Conservation (phyloP, 129 eudicot species). For the Flaveria trinervia region DNA sequence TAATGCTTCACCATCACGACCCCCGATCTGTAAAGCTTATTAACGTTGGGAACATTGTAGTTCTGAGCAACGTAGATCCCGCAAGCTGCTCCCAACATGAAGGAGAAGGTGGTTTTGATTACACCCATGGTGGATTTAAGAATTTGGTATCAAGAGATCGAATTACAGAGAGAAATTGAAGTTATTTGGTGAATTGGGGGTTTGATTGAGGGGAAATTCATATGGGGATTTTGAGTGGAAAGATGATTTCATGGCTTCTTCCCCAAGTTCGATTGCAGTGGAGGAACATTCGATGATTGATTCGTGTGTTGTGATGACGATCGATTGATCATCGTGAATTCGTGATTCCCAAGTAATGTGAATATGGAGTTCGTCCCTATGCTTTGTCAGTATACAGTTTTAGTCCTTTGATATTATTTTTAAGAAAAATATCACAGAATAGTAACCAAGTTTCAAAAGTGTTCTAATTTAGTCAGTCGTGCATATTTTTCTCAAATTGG, state of each 20-base stretch:
- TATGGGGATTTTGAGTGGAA: not conserved
- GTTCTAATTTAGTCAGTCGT: too few species aligned
- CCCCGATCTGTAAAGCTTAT: constrained; percentile 31
- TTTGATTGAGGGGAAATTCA: not conserved
- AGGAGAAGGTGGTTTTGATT: constrained; percentile 37
- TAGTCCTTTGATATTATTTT: constrained; percentile 1
- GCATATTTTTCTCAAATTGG: too few species aligned
- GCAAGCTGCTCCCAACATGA: constrained; percentile 49
- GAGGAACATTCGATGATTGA: not conserved
- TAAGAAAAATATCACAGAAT: too few species aligned
- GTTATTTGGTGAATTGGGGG: not conserved
- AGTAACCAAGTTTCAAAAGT: too few species aligned
- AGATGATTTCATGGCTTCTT: constrained; percentile 31
- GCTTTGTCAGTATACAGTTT: not conserved
- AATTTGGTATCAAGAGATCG: too few species aligned
- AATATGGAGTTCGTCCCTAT: not conserved
- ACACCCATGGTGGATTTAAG: constrained; percentile 43
- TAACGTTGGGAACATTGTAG: constrained; percentile 46
- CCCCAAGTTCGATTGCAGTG: constrained; percentile 40
- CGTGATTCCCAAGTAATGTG: not conserved
- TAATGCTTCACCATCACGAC: constrained; percentile 38
- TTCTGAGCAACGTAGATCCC: constrained; percentile 64
- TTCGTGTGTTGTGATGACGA: too few species aligned
- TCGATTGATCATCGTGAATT: too few species aligned
- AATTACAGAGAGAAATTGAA: not conserved